Base-by-base conservation (phyloP, 2,329 filamentous ascomycete genomes). In the Onygena corvina region DNA sequence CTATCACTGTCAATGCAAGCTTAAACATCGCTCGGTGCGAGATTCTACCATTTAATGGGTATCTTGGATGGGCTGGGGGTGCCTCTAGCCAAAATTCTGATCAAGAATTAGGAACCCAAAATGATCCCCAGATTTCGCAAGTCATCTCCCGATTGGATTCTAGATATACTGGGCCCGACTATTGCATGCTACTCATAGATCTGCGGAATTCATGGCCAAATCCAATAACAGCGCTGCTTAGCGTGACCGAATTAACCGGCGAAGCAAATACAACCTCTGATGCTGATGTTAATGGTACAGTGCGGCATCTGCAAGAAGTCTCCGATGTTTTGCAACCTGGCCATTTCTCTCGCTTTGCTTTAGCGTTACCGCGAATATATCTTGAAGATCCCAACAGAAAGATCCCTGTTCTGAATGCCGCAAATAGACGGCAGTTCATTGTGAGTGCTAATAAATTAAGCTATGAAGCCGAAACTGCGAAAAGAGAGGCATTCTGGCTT, bases 191-290 rank as follows among this genome's bases (percentile, higher is more conserved):
- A 2, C 71, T 92, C 1, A 71, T 95, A 46, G 90, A 95, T 64
- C 71, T 95, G 23, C 81, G 87, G 50, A 96, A 96, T 60, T 81
- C 84, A 0, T 95, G 89, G 89, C 88, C 87, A 1, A 86, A 79
- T 59, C 81, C 83, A 45, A 77, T 95, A 59, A 72, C 76, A 4
- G 75, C 92, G 2, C 76, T 74, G 23, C 65, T 94, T 2, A 62
- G 73, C 52, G 67, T 73, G 21, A 67, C 61, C 40, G 62, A 69
- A 42, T 53, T 58, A 25, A 53, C 56, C 18, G 45, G 52, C 16
- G 54, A 16, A 18, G 8, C 21, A 42, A 18, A 3, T 14, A 42
- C 27, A 21, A 21, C 45, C 11, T n/a, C n/a, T n/a, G 36, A 50
- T 4, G 31, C 38, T 4, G 44, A 48, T 23, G 25, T 49, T 9